phyloP scores from a whole-genome alignment of 1,139 yeast species.

The Sugiyamaella grinbergsii region DNA sequence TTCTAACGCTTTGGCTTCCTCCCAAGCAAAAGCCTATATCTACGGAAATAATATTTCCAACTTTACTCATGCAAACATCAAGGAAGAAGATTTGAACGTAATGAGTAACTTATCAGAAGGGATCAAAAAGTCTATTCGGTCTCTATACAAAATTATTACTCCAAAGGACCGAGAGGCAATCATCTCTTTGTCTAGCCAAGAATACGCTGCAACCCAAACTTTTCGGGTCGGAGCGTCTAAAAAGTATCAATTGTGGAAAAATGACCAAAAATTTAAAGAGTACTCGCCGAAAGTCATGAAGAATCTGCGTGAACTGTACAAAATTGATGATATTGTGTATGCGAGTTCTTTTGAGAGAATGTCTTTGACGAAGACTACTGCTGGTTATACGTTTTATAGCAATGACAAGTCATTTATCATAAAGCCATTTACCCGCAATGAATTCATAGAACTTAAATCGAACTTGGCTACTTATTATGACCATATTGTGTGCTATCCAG shows the following conservation, averaged over 20 bases:
- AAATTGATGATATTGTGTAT: constrained; percentile 3
- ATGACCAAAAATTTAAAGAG: constrained; percentile 11
- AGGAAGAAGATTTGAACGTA: constrained; percentile 5
- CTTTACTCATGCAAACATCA: not conserved
- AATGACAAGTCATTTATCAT: constrained; percentile 3
- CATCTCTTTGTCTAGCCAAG: not conserved
- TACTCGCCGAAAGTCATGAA: constrained; percentile 10
- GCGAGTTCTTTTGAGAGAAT: constrained; percentile 3
- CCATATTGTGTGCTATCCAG: constrained; percentile 9
- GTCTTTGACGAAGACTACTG: constrained; percentile 5
- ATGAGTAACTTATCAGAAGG: constrained; percentile 13
- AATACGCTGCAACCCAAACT: not conserved
- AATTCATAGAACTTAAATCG: constrained; percentile 1
- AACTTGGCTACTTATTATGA: constrained; percentile 1
- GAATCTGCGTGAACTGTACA: not conserved
- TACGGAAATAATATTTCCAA: not conserved
- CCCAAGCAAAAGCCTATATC: too few relatives aligned
- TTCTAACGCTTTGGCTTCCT: too few relatives aligned
- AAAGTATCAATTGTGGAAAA: constrained; percentile 5
- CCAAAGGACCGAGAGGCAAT: not conserved
- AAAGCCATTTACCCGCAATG: constrained; percentile 11
- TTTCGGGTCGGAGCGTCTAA: constrained; percentile 7
- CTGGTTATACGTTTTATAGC: constrained; percentile 16
- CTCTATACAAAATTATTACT: constrained; percentile 9
- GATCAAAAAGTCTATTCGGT: constrained; percentile 3